Conservation (phyloP, 23 red algal species). For the Gracilaria domingensis region DNA sequence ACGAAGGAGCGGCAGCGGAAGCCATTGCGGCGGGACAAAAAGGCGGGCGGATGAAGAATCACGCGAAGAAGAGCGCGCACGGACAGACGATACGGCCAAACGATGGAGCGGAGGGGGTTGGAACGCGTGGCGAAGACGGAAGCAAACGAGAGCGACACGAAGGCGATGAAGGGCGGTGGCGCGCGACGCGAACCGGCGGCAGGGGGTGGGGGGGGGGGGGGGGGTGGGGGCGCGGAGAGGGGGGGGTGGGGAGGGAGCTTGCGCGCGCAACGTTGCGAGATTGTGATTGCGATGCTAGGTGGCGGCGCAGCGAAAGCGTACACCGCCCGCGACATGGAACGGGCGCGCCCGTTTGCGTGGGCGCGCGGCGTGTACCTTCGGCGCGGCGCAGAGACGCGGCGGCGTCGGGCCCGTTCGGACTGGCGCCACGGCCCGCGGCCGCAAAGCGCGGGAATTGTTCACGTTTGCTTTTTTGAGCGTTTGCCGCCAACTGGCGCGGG, state of each 20-base stretch:
- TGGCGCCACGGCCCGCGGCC: neutral
- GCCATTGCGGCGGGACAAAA: neutral
- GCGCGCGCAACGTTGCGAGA: constrained; percentile 37
- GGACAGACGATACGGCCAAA: neutral
- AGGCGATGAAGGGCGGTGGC: neutral
- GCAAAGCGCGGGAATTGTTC: constrained; percentile 2
- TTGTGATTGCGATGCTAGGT: constrained; percentile 20
- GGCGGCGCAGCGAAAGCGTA: neutral
- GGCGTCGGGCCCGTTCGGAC: constrained; percentile 15
- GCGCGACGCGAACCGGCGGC: neutral
- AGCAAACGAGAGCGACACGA: too few species aligned
- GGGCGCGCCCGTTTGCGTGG: neutral
- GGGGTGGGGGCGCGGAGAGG: neutral
- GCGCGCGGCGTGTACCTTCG: neutral
- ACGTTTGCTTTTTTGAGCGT: constrained; percentile 12
- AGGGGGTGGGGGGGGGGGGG: neutral
- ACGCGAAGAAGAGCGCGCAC: neutral
- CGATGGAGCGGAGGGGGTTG: neutral
- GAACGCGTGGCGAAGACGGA: too few species aligned
- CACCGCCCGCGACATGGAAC: neutral
- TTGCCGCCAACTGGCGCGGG: neutral
- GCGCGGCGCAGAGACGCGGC: neutral
- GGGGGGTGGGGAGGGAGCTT: neutral
- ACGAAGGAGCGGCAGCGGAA: constrained; percentile 26
- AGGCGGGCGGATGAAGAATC: neutral